Base-by-base conservation (phyloP, 2,329 filamentous ascomycete genomes). In the Amylocarpus encephaloides region DNA sequence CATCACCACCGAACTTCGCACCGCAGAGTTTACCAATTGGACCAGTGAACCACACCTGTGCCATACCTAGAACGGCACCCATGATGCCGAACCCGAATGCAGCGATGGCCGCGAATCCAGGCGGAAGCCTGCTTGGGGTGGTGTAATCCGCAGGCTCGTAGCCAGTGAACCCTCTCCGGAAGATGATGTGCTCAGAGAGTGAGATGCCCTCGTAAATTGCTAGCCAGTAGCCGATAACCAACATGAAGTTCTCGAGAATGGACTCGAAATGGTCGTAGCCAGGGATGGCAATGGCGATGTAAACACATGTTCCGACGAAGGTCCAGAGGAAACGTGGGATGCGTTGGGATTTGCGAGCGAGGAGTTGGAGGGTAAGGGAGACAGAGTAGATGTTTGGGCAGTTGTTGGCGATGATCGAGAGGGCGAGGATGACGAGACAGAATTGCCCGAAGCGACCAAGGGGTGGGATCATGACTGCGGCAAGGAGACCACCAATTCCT, bases 361-460 rank as follows among this genome's bases (percentile, higher is more conserved):
- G 68, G 12, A 86, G 77, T 63, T 88, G 84, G 34, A 86, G 72
- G 11, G 80, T 82, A 35, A 89, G 73, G 5, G 78, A 76, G 43
- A 82, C 78, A 15, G 82, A 86, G 73, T 90, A 89, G 66, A 85
- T 80, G 64, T 85, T 86, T 5, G 82, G 82, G 63, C 79, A 83
- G 68, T 86, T 86, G 70, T 84, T 86, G 51, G 81, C 83, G 54
- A 86, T 74, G 63, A 84, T 85, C 47, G 77, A 80, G 12, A 86
- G 73, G 2, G 80, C 80, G 7, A 87, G 74, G 42, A 86, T 72
- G 47, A 85, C 74, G 22, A 86, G 68, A 65, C 85, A 88, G 73
- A 88, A 87, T 63, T 85, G 76, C 55, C 86, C 86, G 63, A 89
- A 88, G 41, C 71, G 73, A 34, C 84, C 84, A 0, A 86, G 71